Base-by-base conservation (phyloP, 805 yeast species). In the Cyberlindnera euphorbiae region DNA sequence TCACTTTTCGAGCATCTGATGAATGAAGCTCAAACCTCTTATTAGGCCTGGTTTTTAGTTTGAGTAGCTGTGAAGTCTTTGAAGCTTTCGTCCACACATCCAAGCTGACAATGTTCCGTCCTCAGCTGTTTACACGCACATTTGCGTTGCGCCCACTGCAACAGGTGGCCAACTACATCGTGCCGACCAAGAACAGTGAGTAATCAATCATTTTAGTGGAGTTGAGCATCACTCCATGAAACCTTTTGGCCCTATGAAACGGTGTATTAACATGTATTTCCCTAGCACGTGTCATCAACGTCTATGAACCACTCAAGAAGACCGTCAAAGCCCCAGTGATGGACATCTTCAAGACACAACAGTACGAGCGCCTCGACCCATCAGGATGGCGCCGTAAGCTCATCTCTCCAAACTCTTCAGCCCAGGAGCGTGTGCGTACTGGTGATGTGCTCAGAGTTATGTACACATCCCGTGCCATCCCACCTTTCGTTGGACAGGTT, bases 401-500 rank as follows among this genome's bases (percentile, higher is more conserved):
- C 31, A 62, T 86, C 21, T 35, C 39, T 63, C 70, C 37, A 63
- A 66, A 19, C 45, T 56, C 16, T 67, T 10, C 68, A 35, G 61
- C 72, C 7, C 21, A 35, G 5, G 69, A 69, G 17, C 36, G 46
- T 30, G 64, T 89, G 21, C 71, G 85, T 38, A 73, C 94, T 0
- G 97, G 95, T 11, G 97, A 89, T 56, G 69, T 86, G 19, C 77
- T 89, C 26, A 75, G 83, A 44, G 82, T 89, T 4, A 75, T 77
- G 22, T 87, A 83, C 56, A 60, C 62, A 12, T 69, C 75, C 38
- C 60, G 75, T 44, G 50, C 63, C 5, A 76, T 81, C 56, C 75
- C 81, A 36, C 74, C 75, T 17, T 80, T 86, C 45, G 69, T 77
- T 16, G 98, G 97, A 5, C 81, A 81, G 58, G 75, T 88, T 2